phyloP scores from a whole-genome alignment of 768 basidiomycete species.

The Imleria badia region DNA sequence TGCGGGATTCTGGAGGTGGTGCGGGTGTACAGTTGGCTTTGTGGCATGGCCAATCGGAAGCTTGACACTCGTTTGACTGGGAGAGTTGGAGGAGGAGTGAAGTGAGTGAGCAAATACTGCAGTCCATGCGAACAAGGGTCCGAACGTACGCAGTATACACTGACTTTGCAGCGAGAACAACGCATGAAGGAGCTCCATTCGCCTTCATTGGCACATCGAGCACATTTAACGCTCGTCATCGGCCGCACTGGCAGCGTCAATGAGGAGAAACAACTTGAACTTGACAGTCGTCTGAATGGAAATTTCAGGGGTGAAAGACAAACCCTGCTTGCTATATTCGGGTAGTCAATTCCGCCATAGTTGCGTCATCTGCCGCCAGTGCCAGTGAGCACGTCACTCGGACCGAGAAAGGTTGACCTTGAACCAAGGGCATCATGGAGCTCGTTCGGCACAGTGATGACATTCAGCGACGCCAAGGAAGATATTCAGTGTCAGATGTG shows the following conservation, averaged over 20 bases:
- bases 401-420: too few relatives aligned
- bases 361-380: too few relatives aligned
- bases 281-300: background rate
- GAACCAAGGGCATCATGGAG: too few relatives aligned
- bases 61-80: constrained; percentile 28
- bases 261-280: background rate
- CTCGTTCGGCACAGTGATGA: too few relatives aligned
- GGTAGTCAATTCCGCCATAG: too few relatives aligned
- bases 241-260: constrained; percentile 1
- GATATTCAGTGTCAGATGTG: too few relatives aligned
- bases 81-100: background rate
- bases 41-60: constrained; percentile 24
- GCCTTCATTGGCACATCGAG: constrained; percentile 13
- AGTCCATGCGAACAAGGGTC: background rate
- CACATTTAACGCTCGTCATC: constrained; percentile 5
- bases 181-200: constrained; percentile 22
- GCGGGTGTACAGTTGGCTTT: constrained; percentile 11
- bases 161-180: constrained; percentile 25
- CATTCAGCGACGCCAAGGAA: too few relatives aligned
- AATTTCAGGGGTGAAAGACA: background rate
- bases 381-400: too few relatives aligned
- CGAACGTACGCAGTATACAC: constrained; percentile 25
- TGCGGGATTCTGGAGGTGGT: background rate
- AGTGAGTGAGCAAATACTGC: background rate
- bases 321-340: background rate